These are phyloP conservation scores for Fomitopsis palustris DNA, from an alignment of 1,284 basidiomycete genomes.

Conservation along the genomic window DNA sequence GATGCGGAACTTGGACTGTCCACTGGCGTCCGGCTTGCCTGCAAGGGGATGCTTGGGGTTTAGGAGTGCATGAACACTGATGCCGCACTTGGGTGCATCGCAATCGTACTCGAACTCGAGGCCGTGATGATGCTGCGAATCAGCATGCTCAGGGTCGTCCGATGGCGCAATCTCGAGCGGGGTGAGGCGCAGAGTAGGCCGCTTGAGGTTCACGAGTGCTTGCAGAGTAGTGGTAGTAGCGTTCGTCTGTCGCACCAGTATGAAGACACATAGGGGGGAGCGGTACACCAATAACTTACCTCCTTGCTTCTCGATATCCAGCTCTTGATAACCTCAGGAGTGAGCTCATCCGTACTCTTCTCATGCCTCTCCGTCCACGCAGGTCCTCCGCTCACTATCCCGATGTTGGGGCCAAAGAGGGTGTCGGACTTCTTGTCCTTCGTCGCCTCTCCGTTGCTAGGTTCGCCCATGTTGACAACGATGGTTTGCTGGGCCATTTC, in stretches of 20 bases:
- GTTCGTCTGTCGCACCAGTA: slow-evolving; percentile 47
- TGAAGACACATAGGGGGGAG: neutral
- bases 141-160: slow-evolving; percentile 38
- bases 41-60: slow-evolving; percentile 53
- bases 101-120: slow-evolving; percentile 90
- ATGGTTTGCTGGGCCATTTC: slow-evolving; percentile 40
- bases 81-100: slow-evolving; percentile 76
- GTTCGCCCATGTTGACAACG: slow-evolving; percentile 35
- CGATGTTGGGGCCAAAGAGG: slow-evolving; percentile 66
- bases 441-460: slow-evolving; percentile 13
- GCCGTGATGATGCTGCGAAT: slow-evolving; percentile 59
- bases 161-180: slow-evolving; percentile 52
- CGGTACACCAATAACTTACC: slow-evolving; percentile 39
- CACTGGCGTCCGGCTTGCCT: slow-evolving; percentile 35
- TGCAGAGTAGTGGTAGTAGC: slow-evolving; percentile 88
- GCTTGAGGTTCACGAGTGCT: slow-evolving; percentile 87
- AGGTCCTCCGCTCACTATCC: slow-evolving; percentile 43
- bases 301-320: slow-evolving; percentile 88
- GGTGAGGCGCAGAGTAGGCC: slow-evolving; percentile 72
- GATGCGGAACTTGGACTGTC: slow-evolving; percentile 53
- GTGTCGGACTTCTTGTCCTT: slow-evolving; percentile 51
- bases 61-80: slow-evolving; percentile 72
- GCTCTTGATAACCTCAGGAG: slow-evolving; percentile 69
- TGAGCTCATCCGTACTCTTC: slow-evolving; percentile 61
- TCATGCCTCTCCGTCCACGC: slow-evolving; percentile 42